These are phyloP conservation scores for Collybia nuda DNA, from an alignment of 768 basidiomycete species.

Conservation along the genomic window DNA sequence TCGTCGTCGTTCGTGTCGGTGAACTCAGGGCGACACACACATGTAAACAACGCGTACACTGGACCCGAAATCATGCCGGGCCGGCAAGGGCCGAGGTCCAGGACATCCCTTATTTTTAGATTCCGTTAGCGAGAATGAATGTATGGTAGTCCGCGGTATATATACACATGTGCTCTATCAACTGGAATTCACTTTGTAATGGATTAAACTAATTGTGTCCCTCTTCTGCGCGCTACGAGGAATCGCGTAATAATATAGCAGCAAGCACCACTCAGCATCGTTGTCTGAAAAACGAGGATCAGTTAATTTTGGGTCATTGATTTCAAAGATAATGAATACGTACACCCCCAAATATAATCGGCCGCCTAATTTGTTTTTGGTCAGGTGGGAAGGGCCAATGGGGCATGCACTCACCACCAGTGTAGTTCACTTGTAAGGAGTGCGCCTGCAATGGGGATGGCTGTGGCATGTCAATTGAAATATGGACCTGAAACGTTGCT, in stretches of 20 bases:
- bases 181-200: neutral
- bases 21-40: too few relatives aligned
- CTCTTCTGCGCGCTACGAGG: slow-evolving; percentile 5
- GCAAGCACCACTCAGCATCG: neutral
- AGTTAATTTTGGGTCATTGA: too few relatives aligned
- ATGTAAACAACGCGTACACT: too few relatives aligned
- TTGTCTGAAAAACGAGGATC: neutral
- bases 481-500: neutral
- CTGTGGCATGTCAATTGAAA: neutral
- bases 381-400: neutral
- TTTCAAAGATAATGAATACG: neutral
- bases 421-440: slow-evolving; percentile 1
- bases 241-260: slow-evolving; percentile 4
- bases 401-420: slow-evolving; percentile 10
- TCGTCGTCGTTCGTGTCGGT: too few relatives aligned
- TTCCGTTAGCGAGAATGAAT: too few relatives aligned
- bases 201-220: slow-evolving; percentile 7
- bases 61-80: too few relatives aligned
- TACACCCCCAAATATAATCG: slow-evolving; percentile 13
- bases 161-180: neutral
- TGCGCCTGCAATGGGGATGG: neutral
- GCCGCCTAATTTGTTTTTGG: slow-evolving; percentile 6
- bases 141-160: too few relatives aligned
- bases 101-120: too few relatives aligned
- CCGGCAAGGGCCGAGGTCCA: too few relatives aligned